Conservation (phyloP, 2,329 filamentous ascomycete species). For the Amesomyces nigricolor region DNA sequence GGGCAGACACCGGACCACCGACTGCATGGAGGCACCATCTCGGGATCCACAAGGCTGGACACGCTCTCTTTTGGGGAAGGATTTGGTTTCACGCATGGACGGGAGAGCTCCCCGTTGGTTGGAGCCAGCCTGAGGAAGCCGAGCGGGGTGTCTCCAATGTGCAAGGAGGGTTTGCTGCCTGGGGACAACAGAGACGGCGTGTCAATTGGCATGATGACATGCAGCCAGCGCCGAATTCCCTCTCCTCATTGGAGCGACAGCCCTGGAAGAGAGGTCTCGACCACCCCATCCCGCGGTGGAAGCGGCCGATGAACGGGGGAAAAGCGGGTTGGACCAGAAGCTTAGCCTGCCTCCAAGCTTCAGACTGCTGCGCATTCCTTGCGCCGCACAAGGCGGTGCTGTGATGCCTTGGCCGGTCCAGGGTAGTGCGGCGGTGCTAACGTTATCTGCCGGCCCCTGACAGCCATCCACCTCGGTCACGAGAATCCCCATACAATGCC, state of each 20-base stretch:
- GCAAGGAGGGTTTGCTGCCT: slow-evolving; percentile 11
- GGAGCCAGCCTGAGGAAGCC: neutral
- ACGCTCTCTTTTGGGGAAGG: neutral
- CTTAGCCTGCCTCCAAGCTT: too few relatives aligned
- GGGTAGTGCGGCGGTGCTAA: neutral
- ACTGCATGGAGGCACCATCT: too few relatives aligned
- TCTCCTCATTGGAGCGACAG: slow-evolving; percentile 2
- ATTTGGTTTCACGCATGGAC: neutral
- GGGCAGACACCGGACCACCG: neutral
- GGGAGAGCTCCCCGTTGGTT: slow-evolving; percentile 2
- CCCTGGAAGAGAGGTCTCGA: neutral
- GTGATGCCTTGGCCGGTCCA: neutral
- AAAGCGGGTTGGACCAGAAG: neutral
- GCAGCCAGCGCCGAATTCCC: neutral
- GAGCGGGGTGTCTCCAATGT: neutral
- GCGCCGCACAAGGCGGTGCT: neutral
- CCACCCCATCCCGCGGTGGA: neutral
- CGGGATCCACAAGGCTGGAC: slow-evolving; percentile 8
- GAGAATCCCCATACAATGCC: too few relatives aligned
- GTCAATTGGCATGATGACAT: neutral
- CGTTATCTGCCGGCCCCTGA: too few relatives aligned
- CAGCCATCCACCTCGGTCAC: too few relatives aligned
- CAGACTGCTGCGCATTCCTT: slow-evolving; percentile 1
- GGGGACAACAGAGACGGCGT: neutral
- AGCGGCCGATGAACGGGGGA: slow-evolving; percentile 3